Evolutionary conservation across 352 stramenopile genomes (phyloP), one percentile per base, ranked within the genome.

Genomic region (Aphanomyces euteiches): DNA sequence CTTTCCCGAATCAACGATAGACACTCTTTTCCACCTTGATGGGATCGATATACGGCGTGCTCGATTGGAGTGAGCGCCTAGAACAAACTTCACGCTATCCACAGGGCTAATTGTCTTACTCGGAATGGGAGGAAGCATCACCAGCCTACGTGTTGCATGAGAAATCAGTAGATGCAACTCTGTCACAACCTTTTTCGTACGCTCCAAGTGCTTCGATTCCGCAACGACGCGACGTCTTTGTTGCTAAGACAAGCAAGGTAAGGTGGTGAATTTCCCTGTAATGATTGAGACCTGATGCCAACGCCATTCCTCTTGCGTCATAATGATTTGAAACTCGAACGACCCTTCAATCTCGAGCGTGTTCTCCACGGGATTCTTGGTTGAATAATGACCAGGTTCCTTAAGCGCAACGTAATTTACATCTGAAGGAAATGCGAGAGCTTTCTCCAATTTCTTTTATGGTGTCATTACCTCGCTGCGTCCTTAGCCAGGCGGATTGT

Each of bases 251-350:
- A 7, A 67, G 45, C 21, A 40, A 47, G 37, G n/a, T 57, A 3
- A 58, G 58, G 7, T 37, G 28, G 28, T 28, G 19, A 34, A n/a
- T 8, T 17, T 28, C 12, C 5, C 12, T 43, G 2, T 7, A 45
- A 39, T 17, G 38, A 17, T 4, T 8, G 28, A 10, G 6, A 70
- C 64, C 19, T 70, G 64, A 61, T 70, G 64, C 36, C 36, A 54
- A 38, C 39, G 8, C 64, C 64, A 70, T 38, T 70, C 64, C 8
- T 70, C 45, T 41, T 61, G 13, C 7, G 64, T 70, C 64, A 70
- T 70, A 48, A 70, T 38, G 64, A 70, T 70, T 34, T 70, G 64
- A 61, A 70, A 70, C 64, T 70, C 64, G 60, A 70, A 70, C 12
- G 19, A n/a, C 6, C 64, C 64, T 41, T 70, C 64, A 13, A 70